Evolutionary conservation across 75 land plant genomes (phyloP).

Genomic region (Pinus tabuliformis): DNA sequence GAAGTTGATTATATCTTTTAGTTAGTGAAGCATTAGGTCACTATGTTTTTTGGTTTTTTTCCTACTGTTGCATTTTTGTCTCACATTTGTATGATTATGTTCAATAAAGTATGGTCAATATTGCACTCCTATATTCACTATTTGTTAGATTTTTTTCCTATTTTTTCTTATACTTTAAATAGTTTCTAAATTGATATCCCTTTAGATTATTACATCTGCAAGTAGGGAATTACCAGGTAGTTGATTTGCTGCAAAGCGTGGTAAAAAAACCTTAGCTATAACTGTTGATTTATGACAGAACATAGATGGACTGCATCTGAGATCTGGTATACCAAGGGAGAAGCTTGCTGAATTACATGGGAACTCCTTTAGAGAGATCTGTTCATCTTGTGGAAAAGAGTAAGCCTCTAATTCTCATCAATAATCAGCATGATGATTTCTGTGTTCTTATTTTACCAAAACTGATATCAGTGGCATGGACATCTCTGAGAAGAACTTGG

Average conservation of each 20-base stretch:
- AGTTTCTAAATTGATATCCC: neutral
- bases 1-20: too few relatives aligned
- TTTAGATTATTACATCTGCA: neutral
- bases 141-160: neutral
- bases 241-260: neutral
- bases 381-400: conserved; percentile 75
- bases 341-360: conserved; percentile 95
- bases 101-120: neutral
- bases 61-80: neutral
- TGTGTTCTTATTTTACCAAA: neutral
- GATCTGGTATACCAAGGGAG: conserved; percentile 87
- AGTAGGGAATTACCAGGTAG: neutral
- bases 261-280: conserved; percentile 11
- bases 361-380: conserved; percentile 80
- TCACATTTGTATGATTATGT: neutral
- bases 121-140: neutral
- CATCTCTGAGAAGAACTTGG: neutral
- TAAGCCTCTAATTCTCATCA: conserved; percentile 25
- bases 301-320: conserved; percentile 92
- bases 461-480: neutral
- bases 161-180: neutral
- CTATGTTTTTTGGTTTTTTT: neutral
- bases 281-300: conserved; percentile 44
- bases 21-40: too few relatives aligned
- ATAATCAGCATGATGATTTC: neutral